Evolutionary conservation across 345 rosid species (phyloP).

Genomic region (Durio zibethinus): DNA sequence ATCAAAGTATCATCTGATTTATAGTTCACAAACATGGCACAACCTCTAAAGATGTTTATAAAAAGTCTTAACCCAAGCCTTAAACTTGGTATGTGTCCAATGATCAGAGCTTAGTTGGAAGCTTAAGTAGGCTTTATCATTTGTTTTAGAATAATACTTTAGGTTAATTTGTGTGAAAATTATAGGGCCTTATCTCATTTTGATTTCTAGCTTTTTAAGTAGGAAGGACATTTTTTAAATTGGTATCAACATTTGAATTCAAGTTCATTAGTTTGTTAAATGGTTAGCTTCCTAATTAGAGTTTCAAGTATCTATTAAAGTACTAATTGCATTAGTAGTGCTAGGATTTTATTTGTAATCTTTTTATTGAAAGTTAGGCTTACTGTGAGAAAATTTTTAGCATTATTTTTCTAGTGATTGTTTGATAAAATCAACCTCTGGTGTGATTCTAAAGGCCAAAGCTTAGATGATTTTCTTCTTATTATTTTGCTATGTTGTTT

Average conservation of each 20-base stretch:
- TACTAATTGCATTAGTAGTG: neutral
- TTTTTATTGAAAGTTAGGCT: neutral
- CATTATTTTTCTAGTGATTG: too few species aligned
- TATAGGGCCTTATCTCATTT: neutral
- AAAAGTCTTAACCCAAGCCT: neutral
- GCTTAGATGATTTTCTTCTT: neutral
- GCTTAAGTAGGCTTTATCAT: too few species aligned
- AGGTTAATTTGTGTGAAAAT: neutral
- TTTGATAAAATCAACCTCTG: neutral
- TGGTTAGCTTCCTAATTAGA: neutral
- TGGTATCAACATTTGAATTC: neutral
- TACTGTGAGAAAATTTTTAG: neutral
- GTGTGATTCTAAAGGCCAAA: neutral
- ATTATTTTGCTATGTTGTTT: neutral
- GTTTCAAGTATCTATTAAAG: neutral
- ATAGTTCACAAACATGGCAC: constrained; percentile 1
- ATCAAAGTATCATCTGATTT: neutral
- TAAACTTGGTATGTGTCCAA: neutral
- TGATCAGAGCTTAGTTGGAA: neutral
- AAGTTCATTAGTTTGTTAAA: neutral
- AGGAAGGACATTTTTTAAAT: neutral
- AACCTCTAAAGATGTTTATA: neutral
- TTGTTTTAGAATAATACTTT: too few species aligned
- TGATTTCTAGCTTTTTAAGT: neutral
- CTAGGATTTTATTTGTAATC: neutral